phyloP scores from a whole-genome alignment of 1,284 basidiomycete species.

The Ceratobasidium sp. region DNA sequence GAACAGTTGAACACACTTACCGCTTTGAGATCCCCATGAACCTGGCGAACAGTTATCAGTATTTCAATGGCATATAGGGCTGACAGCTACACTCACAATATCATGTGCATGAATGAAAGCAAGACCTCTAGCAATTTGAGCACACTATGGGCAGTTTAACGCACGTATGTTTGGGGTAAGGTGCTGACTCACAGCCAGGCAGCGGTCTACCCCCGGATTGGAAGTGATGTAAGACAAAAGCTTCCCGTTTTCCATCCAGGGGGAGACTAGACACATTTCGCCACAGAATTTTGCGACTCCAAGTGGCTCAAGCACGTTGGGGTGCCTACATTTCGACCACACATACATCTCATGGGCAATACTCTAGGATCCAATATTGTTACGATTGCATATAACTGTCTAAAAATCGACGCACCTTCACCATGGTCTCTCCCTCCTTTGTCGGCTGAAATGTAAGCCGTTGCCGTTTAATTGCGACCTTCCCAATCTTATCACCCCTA shows the following conservation, averaged over 20 bases:
- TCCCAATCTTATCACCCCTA: too few relatives aligned
- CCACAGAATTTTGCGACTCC: neutral
- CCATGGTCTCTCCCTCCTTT: too few relatives aligned
- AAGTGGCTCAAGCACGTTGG: neutral
- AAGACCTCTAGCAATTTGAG: constrained; percentile 1
- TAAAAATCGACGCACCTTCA: neutral
- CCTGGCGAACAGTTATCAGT: neutral
- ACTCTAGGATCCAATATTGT: neutral
- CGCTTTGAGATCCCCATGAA: constrained; percentile 10
- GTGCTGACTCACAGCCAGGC: neutral
- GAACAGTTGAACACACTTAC: neutral
- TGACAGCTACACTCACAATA: neutral
- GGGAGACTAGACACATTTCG: neutral
- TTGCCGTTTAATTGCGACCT: too few relatives aligned
- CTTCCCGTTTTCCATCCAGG: constrained; percentile 9
- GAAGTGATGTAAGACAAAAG: neutral
- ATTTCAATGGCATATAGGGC: too few relatives aligned
- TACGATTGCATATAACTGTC: neutral
- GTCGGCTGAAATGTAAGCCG: too few relatives aligned
- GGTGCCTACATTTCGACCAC: constrained; percentile 22
- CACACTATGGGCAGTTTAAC: neutral
- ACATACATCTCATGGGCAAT: neutral
- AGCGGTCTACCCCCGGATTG: neutral
- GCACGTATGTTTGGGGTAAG: neutral
- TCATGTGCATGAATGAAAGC: neutral